Percentiles rank a stretch among this genome's conserved stretches.
phyloP scores from a whole-genome alignment of 1,284 basidiomycete species.

The Xanthoconium separans region DNA sequence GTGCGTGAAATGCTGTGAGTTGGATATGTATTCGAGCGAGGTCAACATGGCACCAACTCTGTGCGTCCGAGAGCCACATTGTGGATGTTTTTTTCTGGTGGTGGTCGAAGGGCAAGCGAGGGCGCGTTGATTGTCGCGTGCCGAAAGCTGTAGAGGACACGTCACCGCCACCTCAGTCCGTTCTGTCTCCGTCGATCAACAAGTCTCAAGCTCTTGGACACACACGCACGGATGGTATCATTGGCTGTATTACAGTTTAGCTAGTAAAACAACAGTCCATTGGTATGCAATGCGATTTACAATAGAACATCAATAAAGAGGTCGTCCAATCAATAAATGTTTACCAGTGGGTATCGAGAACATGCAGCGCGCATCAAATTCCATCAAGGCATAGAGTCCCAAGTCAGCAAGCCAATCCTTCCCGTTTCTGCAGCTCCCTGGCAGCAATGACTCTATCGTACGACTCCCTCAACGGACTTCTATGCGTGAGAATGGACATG shows the following conservation, averaged over 20 bases:
- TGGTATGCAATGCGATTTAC: constrained; percentile 19
- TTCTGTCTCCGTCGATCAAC: no score
- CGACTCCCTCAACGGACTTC: constrained; percentile 65
- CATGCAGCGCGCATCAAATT: constrained; percentile 1
- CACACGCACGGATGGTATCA: constrained; percentile 4
- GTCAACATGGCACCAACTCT: constrained; percentile 45
- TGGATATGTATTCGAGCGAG: neutral
- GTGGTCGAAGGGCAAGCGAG: constrained; percentile 6
- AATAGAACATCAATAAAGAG: constrained; percentile 27
- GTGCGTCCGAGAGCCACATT: constrained; percentile 72
- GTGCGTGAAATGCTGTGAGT: constrained; percentile 5
- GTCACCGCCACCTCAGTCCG: constrained; percentile 25
- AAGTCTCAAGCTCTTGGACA: no score
- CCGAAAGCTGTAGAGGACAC: constrained; percentile 14
- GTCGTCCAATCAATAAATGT: constrained; percentile 7
- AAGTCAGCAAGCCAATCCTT: constrained; percentile 4
- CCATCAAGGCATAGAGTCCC: neutral
- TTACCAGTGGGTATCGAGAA: constrained; percentile 24
- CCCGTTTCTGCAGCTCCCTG: constrained; percentile 38
- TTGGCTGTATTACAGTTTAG: neutral
- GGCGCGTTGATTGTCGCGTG: constrained; percentile 1
- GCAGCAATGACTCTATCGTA: constrained; percentile 65
- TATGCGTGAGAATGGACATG: constrained; percentile 59
- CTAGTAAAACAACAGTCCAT: constrained; percentile 16
- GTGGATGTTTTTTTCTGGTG: constrained; percentile 14